Evolutionary conservation across 805 yeast genomes (phyloP), one percentile per base, ranked within the genome.

Genomic region (Priceomyces haplophilus): DNA sequence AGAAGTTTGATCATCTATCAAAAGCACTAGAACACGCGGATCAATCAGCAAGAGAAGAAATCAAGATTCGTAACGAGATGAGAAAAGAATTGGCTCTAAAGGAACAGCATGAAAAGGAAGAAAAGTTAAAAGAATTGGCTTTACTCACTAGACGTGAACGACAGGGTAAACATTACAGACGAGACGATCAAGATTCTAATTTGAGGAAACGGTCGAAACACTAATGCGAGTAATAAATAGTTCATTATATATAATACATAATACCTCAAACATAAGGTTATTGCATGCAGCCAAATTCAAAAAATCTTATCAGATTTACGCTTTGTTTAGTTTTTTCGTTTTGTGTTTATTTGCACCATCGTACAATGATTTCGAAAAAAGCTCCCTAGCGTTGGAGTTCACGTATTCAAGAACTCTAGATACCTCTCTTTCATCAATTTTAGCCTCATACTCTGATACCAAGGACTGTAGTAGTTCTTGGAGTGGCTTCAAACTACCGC

Each of bases 21-120:
- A 77, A 74, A 38, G 96, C 97, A 0, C 69, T 91, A 40, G 83
- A 79, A 40, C 64, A 66, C 12, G 95, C 93, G 0, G 91, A 64
- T 35, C 43, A 47, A 12, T 30, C 49, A 17, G 67, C 67, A 3
- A 42, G 69, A 45, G 58, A 56, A 31, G 61, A 59, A 38, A 51
- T 64, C 12, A 49, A 51, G 21, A 39, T 50, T 1, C 40, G 70
- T 18, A 63, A 63, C 42, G 62, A 60, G 41, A 44, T 54, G 35
- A 43, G 61, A 30, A 54, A 49, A 35, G 56, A 61, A 27, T n/a
- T 45, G 38, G 62, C 59, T 0, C 15, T 49, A 7, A 42, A 45
- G 35, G 64, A 64, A 37, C 61, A 65, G 46, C 48, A 42, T 7
- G 62, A 62, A 25, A 63, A 60, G 41, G 71, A 67, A 30, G 27